Percentiles rank a stretch among this genome's conserved stretches.
These are phyloP conservation scores for Sporothrix pallida DNA, from an alignment of 2,329 filamentous ascomycete species.

Conservation along the genomic window DNA sequence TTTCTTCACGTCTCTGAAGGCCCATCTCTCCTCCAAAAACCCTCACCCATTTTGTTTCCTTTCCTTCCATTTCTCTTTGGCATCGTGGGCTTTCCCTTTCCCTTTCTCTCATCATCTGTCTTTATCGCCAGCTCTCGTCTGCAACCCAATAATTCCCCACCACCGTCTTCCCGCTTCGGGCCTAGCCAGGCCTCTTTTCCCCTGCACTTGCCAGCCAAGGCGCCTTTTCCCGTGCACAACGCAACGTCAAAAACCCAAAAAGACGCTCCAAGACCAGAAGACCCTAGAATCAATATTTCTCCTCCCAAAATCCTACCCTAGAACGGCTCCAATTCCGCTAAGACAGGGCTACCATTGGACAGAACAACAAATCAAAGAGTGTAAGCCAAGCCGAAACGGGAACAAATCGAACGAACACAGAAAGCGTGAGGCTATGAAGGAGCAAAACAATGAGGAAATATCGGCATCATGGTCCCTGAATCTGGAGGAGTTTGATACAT, in stretches of 20 bases:
- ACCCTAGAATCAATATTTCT: conserved; percentile 11
- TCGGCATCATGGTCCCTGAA: not conserved
- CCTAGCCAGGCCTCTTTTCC: not conserved
- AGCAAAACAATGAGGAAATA: not conserved
- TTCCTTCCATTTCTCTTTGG: not conserved
- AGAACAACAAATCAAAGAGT: not conserved
- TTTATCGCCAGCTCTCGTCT: not conserved
- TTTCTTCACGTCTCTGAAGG: not conserved
- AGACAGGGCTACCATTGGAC: not conserved
- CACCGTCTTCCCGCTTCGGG: not conserved
- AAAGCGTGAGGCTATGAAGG: not conserved
- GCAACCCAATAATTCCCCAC: not conserved
- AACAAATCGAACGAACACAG: not conserved
- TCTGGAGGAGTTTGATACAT: too few species aligned
- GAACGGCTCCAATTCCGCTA: not conserved
- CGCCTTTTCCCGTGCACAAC: not conserved
- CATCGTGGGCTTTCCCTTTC: not conserved
- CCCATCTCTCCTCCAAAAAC: not conserved
- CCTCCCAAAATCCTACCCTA: not conserved
- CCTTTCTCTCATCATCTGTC: not conserved
- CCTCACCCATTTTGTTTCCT: not conserved
- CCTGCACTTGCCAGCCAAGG: not conserved
- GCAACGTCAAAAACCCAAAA: not conserved
- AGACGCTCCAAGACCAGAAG: too few species aligned
- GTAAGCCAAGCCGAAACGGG: not conserved